Base-by-base conservation (phyloP, 2,329 filamentous ascomycete species). In the Monascus ruber region DNA sequence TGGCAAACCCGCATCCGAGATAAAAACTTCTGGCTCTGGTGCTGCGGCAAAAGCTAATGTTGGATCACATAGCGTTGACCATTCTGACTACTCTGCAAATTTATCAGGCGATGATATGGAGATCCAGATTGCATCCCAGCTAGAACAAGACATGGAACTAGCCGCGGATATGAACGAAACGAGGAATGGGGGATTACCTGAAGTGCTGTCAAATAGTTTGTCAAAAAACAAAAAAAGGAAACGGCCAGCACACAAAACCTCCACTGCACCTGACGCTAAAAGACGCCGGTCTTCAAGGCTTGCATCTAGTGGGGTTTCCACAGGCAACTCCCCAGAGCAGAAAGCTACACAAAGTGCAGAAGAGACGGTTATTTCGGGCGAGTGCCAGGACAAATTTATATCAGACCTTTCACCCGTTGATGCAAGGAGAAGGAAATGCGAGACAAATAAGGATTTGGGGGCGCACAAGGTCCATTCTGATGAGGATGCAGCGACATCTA, bases 101-200 rank as follows among this genome's bases (percentile, higher is more conserved):
- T 58, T 54, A 17, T 62, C 58, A 35, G 58, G 58, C 31, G 62
- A 68, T 41, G 62, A 68, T 26, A 53, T 64, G 42, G 65, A 69
- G 35, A 55, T 58, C 8, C 62, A 68, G 41, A 59, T 65, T 40
- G 65, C 63, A 7, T 68, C 65, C 17, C 66, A 69, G 43, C 50
- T 69, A 5, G 63, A 62, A 38, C 62, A 66, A 42, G 65, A 68
- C 43, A 48, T 69, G 33, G 62, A 62, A 33, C 46, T 58, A 24
- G 60, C 60, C 5, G 54, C 58, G n/a, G 58, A 64, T 45, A 39
- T 52, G 26, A 42, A 52, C 27, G 49, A 47, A 2, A 38, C 40
- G 4, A 11, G 34, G 7, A 35, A 49, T 5, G 31, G 29, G 2
- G 41, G 44, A 17, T 38, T 45, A 25, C 31, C 5, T 27, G 24